Evolutionary conservation across 2,329 filamentous ascomycete species (phyloP), one percentile per base, ranked within the genome.

Genomic region (Colletotrichum tropicicola): DNA sequence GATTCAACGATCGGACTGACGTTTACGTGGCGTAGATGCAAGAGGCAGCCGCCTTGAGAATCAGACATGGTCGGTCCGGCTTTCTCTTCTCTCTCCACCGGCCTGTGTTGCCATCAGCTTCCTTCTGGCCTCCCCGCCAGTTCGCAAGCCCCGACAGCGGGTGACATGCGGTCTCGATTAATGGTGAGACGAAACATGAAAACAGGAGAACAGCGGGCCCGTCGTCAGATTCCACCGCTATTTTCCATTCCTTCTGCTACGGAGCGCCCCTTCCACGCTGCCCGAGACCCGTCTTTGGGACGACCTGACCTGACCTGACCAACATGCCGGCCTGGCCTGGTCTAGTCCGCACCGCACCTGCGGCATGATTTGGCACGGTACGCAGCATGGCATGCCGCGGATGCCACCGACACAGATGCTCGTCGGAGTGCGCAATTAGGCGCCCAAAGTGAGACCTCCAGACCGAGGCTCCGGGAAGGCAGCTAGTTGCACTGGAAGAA

Each of bases 141-240:
- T 55, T 65, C 57, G 57, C 48, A 65, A 65, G 61, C 61, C 61
- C 61, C 57, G 57, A 54, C 15, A 19, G 48, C 41, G 17, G 57
- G 57, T 54, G 43, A 48, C 44, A 61, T 55, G 41, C 39, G 35
- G 49, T 55, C 43, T 61, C 56, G 43, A 60, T 54, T 43, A 54
- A 21, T 12, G 43, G 49, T 55, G 43, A 65, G 57, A 61, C 48
- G 49, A 49, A 61, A 61, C 56, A 65, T 55, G 43, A 49, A 53
- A 60, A 54, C 32, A 60, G 41, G 43, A 49, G 48, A 60, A 54
- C 32, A 60, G 41, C 61, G 55, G 41, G 41, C 39, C 55, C 47
- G 19, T 53, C 48, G 41, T 54, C 25, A 53, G 41, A 59, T 27
- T 47, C 39, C 48, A 41, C 41, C 56, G 44, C 48, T 35, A 54